A percentile compares a stretch with the other conserved stretches of the same genome.
Conservation (phyloP, 2,329 filamentous ascomycete genomes). For the Fusarium sp. region DNA sequence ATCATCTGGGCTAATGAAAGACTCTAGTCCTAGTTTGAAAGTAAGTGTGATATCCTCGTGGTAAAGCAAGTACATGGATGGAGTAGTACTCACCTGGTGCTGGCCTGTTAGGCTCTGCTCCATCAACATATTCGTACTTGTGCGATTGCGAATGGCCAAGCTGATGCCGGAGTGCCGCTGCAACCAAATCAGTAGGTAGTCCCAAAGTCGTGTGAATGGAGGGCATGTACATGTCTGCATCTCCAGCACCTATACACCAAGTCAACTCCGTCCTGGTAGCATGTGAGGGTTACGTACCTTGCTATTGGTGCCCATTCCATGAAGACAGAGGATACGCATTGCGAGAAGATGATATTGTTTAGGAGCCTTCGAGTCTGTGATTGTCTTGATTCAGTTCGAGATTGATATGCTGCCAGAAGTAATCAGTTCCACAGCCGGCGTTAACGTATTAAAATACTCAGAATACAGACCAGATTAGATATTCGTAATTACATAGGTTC, state of each 20-base stretch:
- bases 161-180: slow-evolving; percentile 11
- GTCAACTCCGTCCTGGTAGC: neutral
- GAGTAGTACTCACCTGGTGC: neutral
- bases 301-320: slow-evolving; percentile 13
- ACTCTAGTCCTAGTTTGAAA: neutral
- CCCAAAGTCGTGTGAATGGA: neutral
- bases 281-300: neutral
- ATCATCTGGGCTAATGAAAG: slow-evolving; percentile 3
- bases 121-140: slow-evolving; percentile 13
- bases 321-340: slow-evolving; percentile 18
- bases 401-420: neutral
- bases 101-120: neutral
- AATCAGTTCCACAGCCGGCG: too few species aligned
- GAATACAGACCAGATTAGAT: neutral
- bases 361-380: neutral
- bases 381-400: too few species aligned
- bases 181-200: neutral
- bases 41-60: neutral
- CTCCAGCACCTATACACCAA: neutral
- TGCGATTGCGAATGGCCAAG: slow-evolving; percentile 7
- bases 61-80: neutral
- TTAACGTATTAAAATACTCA: neutral
- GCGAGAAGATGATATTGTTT: neutral
- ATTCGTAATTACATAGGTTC: too few species aligned
- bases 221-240: slow-evolving; percentile 5